Evolutionary conservation across 2,329 filamentous ascomycete species (phyloP).

Genomic region (Cytospora piceae): DNA sequence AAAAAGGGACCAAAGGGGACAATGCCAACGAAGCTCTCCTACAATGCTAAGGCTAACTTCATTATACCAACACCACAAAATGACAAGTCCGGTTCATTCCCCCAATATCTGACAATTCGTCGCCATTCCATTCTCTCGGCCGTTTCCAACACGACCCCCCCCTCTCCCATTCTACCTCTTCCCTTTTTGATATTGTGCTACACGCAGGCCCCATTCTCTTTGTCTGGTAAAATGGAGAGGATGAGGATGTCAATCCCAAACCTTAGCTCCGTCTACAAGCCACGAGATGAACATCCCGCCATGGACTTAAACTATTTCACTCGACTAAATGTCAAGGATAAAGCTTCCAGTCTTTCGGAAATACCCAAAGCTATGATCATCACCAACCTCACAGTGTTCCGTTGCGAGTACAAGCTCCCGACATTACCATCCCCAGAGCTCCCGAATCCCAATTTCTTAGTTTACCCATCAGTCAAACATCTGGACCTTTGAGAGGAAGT

Average conservation of each 20-base stretch:
- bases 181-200: conserved; percentile 8
- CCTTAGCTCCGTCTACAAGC: neutral
- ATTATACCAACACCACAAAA: conserved; percentile 17
- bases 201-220: conserved; percentile 6
- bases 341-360: neutral
- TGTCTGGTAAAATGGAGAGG: conserved; percentile 1
- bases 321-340: neutral
- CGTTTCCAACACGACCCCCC: neutral
- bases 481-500: neutral
- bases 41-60: conserved; percentile 23
- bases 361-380: neutral
- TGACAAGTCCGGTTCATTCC: conserved; percentile 2
- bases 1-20: conserved; percentile 3
- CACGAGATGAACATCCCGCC: neutral
- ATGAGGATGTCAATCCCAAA: neutral
- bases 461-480: no score
- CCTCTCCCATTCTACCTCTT: neutral
- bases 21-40: conserved; percentile 21
- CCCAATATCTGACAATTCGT: neutral
- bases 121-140: neutral
- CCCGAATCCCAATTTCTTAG: neutral
- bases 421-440: no score
- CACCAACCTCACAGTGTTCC: neutral
- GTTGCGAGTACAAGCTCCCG: neutral
- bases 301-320: neutral